Base-by-base conservation (phyloP, 2,329 filamentous ascomycete species). In the Trichocomaceae sp. region DNA sequence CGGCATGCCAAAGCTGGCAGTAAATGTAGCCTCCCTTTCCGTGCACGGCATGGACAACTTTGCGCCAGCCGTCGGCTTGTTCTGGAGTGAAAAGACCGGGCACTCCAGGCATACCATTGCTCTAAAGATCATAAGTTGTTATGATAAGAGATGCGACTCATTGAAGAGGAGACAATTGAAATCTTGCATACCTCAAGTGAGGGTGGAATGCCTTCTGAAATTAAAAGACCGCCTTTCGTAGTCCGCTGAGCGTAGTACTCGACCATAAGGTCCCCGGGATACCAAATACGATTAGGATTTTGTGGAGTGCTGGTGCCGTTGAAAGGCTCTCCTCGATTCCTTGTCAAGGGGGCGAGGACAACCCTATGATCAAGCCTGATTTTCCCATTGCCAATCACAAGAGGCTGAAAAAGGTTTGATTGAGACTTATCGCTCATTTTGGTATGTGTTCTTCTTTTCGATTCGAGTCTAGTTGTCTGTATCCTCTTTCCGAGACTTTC, bases 271-370 rank as follows among this genome's bases (percentile, higher is more conserved):
- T 77, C 72, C n/a, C 70, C 71, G 1, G 74, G 74, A 15, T 76
- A 66, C 70, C 78, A 82, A 59, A 75, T 67, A 39, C 78, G 73
- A 63, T 75, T 79, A 45, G 73, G 75, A 56, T 67, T 73, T 59
- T 79, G 76, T 0, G 70, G 61, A 0, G 73, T 77, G 29, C 73
- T 76, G 7, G 67, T 61, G 12, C 67, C 58, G 10, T 71, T 72
- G 37, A 74, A 51, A 3, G 79, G 77, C 5, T 73, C 75, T 17
- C 77, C 77, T 23, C 80, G 74, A 60, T 77, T 78, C 17, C 80
- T 75, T 5, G 80, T 83, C 54, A 83, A 64, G 2, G 81, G 77
- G 1, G 79, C 76, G 59, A 77, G 64, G 45, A 79, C 69, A 22
- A 83, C 66, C 51, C 80, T 76, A 60, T 82, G 79, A 48, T 74